These are phyloP conservation scores for Infundibulicybe gibba DNA, from an alignment of 768 basidiomycete genomes.

Conservation along the genomic window DNA sequence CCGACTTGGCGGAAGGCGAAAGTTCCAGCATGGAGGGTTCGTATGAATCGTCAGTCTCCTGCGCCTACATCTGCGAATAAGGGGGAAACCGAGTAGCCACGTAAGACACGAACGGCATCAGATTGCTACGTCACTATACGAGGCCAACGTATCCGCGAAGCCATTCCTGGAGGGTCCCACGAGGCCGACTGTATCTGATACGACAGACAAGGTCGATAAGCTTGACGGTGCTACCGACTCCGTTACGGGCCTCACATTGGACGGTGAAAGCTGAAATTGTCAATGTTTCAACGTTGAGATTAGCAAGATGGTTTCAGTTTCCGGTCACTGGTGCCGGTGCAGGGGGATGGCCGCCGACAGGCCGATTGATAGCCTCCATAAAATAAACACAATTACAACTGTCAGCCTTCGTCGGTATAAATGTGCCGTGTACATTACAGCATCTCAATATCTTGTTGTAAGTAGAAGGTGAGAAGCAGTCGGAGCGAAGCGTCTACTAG, in stretches of 20 bases:
- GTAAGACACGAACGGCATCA: slow-evolving; percentile 38
- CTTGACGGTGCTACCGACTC: slow-evolving; percentile 4
- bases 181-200: slow-evolving; percentile 16
- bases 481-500: no score
- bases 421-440: no score
- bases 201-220: slow-evolving; percentile 16
- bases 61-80: slow-evolving; percentile 48
- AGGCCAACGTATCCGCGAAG: slow-evolving; percentile 18
- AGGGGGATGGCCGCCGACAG: slow-evolving; percentile 4
- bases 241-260: slow-evolving; percentile 12
- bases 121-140: slow-evolving; percentile 35
- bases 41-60: slow-evolving; percentile 65
- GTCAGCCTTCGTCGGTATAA: no score
- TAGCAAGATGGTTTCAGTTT: slow-evolving; percentile 6
- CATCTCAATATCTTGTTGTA: no score
- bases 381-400: no score
- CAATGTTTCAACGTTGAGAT: background rate
- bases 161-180: slow-evolving; percentile 10
- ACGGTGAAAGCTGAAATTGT: slow-evolving; percentile 5
- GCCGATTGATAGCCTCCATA: no score
- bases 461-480: no score
- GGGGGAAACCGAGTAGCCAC: slow-evolving; percentile 30
- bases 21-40: slow-evolving; percentile 74
- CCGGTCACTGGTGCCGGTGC: no score
- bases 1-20: slow-evolving; percentile 57